Evolutionary conservation across 192 early-diverging fungal species (phyloP).

Genomic region (Nowakowskiella sp.): DNA sequence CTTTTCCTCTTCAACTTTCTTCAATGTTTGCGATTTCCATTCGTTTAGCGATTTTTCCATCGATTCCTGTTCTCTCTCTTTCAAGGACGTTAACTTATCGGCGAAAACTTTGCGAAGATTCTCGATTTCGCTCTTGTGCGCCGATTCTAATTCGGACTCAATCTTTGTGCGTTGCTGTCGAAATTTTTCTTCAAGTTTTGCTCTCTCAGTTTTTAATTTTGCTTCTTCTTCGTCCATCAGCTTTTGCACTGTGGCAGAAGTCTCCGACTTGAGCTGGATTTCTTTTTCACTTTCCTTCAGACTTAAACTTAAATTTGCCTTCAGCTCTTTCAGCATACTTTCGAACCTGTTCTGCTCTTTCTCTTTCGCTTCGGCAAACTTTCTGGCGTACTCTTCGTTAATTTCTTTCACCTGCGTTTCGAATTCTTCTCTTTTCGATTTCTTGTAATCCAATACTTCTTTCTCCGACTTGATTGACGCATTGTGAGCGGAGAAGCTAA

Average conservation of each 20-base stretch:
- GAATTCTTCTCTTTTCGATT: background rate
- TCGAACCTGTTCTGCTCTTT: background rate
- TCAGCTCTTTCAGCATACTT: background rate
- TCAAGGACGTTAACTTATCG: background rate
- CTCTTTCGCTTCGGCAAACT: background rate
- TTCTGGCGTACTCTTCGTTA: too few species aligned
- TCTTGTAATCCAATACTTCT: background rate
- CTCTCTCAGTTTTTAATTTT: too few species aligned
- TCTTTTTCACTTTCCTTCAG: too few species aligned
- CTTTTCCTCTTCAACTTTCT: too few species aligned
- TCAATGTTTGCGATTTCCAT: too few species aligned
- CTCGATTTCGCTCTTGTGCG: background rate
- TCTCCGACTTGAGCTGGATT: too few species aligned
- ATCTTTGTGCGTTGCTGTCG: background rate
- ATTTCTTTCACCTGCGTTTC: too few species aligned
- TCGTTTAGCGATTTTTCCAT: too few species aligned
- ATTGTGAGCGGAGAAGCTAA: too few species aligned
- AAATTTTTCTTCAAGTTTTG: background rate
- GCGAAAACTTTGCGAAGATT: background rate
- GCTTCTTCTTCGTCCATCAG: background rate
- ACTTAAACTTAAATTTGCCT: slow-evolving; percentile 1
- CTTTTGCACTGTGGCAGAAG: background rate
- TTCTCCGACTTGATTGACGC: too few species aligned
- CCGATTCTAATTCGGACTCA: background rate
- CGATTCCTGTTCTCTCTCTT: background rate